Base-by-base conservation (phyloP, 495 filamentous ascomycete species). In the Hyaloscypha hepaticicola region DNA sequence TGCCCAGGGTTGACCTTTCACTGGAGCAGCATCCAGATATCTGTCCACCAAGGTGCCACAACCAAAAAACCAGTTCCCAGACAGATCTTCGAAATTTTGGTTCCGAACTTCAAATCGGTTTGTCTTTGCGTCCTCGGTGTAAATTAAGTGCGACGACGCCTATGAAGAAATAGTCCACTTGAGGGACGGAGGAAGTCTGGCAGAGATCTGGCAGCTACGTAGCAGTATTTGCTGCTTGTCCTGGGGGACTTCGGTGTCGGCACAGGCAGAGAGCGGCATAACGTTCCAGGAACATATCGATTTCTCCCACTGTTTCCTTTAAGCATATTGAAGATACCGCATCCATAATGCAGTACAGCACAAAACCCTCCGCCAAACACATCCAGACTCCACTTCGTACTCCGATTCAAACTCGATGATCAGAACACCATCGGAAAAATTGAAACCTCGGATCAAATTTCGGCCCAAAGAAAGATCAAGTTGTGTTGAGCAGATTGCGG, bases 401-500 rank as follows among this genome's bases (percentile, higher is more conserved):
- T 45, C 38, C 11, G 38, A 45, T 16, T 45, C 11, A 45, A 16
- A 45, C 0, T 45, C 38, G 38, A 45, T 19, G 16, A 22, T 22
- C 22, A 60, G 16, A 38, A 49, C 48, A 22, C n/a, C 27, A 16
- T 38, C 33, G 22, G 19, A 53, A 8, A 21, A 25, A 25, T 53
- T 21, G 19, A 53, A 53, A 53, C 38, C 8, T 8, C 11, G 19
- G 7, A 1, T 49, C 9, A 51, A 8, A 25, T 21, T 3, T 22
- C 55, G n/a, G n/a, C 38, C n/a, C 14, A 48, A 49, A 28, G 3
- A 26, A 1, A 52, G 5, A 2, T 69, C 41, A 69, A 33, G 26
- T 58, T 3, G 55, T 57, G 53, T 72, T 72, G 28, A 72, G 60
- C 58, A 72, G 58, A 56, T 68, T 72, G 24, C 49, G 55, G 25